These are phyloP conservation scores for Tubosaeta brunneosetosa DNA, from an alignment of 768 basidiomycete species.

Conservation along the genomic window DNA sequence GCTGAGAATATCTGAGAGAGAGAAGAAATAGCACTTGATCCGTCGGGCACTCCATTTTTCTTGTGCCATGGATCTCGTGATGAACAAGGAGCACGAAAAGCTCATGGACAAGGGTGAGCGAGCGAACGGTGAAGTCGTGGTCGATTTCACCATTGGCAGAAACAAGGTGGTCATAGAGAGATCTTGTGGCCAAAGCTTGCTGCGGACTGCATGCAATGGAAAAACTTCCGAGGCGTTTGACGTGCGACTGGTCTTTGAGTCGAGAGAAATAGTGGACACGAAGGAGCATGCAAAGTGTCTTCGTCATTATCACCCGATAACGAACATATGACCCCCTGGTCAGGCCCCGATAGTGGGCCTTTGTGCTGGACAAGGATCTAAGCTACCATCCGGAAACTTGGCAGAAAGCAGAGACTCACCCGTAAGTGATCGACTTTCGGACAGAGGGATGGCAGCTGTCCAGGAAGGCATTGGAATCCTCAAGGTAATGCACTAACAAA, in stretches of 20 bases:
- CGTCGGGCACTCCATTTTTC: constrained; percentile 3
- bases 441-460: not conserved
- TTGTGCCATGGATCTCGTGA: not conserved
- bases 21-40: not conserved
- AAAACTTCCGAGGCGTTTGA: not conserved
- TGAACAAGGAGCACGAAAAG: not conserved
- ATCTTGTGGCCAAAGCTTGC: not conserved
- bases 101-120: not conserved
- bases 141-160: not conserved
- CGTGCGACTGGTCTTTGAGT: not conserved
- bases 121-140: too few relatives aligned
- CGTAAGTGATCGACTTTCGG: too few relatives aligned
- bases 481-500: too few relatives aligned
- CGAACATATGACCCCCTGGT: not conserved
- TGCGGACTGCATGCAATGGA: not conserved
- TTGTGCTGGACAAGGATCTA: too few relatives aligned
- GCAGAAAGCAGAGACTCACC: too few relatives aligned
- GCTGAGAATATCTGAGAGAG: not conserved
- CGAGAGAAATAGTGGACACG: not conserved
- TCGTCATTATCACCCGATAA: not conserved
- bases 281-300: not conserved
- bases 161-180: not conserved
- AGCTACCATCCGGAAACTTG: too few relatives aligned
- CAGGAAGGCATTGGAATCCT: too few relatives aligned
- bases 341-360: not conserved